Base-by-base conservation (phyloP, 2,329 filamentous ascomycete genomes). In the Dactylella cylindrospora region DNA sequence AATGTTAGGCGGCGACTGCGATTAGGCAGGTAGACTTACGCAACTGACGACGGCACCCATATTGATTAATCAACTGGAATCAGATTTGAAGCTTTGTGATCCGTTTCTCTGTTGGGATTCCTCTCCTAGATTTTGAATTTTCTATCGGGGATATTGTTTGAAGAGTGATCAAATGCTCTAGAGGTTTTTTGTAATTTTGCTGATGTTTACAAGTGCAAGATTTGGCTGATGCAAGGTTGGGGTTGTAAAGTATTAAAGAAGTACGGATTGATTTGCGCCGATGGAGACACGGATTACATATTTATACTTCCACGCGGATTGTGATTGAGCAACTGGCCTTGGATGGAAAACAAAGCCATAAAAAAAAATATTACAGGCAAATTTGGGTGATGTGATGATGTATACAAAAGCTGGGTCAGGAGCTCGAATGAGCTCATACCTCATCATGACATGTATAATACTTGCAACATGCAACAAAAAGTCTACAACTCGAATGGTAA, bases 1-100 rank as follows among this genome's bases (percentile, higher is more conserved):
- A 19, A 9, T 17, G 29, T 7, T 6, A 26, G 20, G 19, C n/a
- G 15, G n/a, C n/a, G n/a, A n/a, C n/a, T n/a, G n/a, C n/a, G n/a
- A n/a, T n/a, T 6, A 38, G 17, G 19, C 3, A 2, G 22, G 22
- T 7, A 22, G 8, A 47, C 55, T 47, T 38, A 61, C 55, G 26
- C 55, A 61, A 31, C 55, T 61, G 23, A 61, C 55, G 7, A 61
- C 55, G 12, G 55, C 33, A 53, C 55, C 55, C 55, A 61, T 61
- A 9, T 43, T 53, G 47, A 39, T 25, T n/a, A n/a, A n/a, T n/a
- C n/a, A n/a, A n/a, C n/a, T n/a, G 10, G 29, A 20, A 13, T 47
- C 33, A 19, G 4, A 5, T 50, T 32, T 15, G 26, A 38, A 31
- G 8, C n/a, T n/a, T n/a, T n/a, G n/a, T n/a, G n/a, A n/a, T n/a